These are phyloP conservation scores for Anthracocystis walkeri DNA, from an alignment of 1,284 basidiomycete species.

Conservation along the genomic window DNA sequence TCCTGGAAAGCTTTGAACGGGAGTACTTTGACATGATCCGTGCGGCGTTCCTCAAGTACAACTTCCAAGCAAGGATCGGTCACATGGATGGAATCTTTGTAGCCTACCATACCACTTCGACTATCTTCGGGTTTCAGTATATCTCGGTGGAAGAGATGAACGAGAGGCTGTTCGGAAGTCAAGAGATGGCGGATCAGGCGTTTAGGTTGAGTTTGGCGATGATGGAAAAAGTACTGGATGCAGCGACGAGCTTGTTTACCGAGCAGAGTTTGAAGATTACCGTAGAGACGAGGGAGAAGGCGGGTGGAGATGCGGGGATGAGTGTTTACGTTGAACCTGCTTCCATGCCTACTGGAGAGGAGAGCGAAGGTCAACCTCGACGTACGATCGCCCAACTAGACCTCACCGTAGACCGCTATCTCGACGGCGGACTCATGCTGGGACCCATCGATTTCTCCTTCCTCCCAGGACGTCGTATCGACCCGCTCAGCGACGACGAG, in stretches of 20 bases:
- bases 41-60: slow-evolving; percentile 94
- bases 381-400: slow-evolving; percentile 57
- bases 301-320: slow-evolving; percentile 30
- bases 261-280: slow-evolving; percentile 59
- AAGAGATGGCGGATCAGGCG: slow-evolving; percentile 77
- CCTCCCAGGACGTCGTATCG: slow-evolving; percentile 44
- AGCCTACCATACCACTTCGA: slow-evolving; percentile 91
- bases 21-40: slow-evolving; percentile 80
- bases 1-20: slow-evolving; percentile 68
- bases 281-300: slow-evolving; percentile 47
- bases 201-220: slow-evolving; percentile 82
- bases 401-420: slow-evolving; percentile 62
- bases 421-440: slow-evolving; percentile 54
- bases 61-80: slow-evolving; percentile 94
- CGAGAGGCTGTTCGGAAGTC: slow-evolving; percentile 78
- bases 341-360: not conserved
- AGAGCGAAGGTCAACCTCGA: not conserved
- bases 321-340: slow-evolving; percentile 59
- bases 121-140: slow-evolving; percentile 95
- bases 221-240: slow-evolving; percentile 79
- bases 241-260: slow-evolving; percentile 77
- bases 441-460: slow-evolving; percentile 62
- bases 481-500: slow-evolving; percentile 54
- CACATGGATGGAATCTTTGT: slow-evolving; percentile 97
- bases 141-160: slow-evolving; percentile 90